These are phyloP conservation scores for Lactarius psammicola DNA, from an alignment of 768 basidiomycete species.

Conservation along the genomic window DNA sequence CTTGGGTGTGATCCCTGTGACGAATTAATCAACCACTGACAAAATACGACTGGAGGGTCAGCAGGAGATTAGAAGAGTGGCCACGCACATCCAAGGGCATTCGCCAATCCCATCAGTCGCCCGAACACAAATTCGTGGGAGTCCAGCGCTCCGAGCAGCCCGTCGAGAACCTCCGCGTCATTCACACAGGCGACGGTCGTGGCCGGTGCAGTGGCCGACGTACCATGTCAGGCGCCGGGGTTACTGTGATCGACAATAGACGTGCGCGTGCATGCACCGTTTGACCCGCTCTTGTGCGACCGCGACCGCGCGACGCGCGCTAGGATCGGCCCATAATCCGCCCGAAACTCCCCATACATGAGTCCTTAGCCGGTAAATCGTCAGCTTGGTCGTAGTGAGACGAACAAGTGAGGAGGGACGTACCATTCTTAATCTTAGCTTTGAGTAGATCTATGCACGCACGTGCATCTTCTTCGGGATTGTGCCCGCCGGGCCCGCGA, in stretches of 20 bases:
- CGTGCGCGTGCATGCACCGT: constrained; percentile 42
- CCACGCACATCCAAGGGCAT: constrained; percentile 73
- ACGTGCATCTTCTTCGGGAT: constrained; percentile 98
- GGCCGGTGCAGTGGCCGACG: constrained; percentile 55
- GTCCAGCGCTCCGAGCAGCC: constrained; percentile 54
- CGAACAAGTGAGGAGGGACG: constrained; percentile 26
- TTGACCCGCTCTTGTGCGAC: not conserved
- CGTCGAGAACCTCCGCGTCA: constrained; percentile 80
- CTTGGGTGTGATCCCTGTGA: constrained; percentile 63
- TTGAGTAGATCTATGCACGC: constrained; percentile 75
- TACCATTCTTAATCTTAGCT: constrained; percentile 75
- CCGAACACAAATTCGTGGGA: constrained; percentile 83
- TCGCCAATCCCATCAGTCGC: constrained; percentile 79
- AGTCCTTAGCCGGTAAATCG: no score
- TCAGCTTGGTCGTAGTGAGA: not conserved
- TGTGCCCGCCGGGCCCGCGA: constrained; percentile 65
- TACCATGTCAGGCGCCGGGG: constrained; percentile 78
- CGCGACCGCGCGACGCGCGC: constrained; percentile 70
- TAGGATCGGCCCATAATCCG: constrained; percentile 84
- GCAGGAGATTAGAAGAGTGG: not conserved
- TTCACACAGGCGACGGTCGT: constrained; percentile 70
- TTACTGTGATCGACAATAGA: constrained; percentile 88
- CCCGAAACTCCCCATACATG: constrained; percentile 86
- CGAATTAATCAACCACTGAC: not conserved
- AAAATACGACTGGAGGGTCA: not conserved